Percentiles rank a stretch among this genome's conserved stretches.
phyloP scores from a whole-genome alignment of 2,329 filamentous ascomycete genomes.

The Fusarium concolor region DNA sequence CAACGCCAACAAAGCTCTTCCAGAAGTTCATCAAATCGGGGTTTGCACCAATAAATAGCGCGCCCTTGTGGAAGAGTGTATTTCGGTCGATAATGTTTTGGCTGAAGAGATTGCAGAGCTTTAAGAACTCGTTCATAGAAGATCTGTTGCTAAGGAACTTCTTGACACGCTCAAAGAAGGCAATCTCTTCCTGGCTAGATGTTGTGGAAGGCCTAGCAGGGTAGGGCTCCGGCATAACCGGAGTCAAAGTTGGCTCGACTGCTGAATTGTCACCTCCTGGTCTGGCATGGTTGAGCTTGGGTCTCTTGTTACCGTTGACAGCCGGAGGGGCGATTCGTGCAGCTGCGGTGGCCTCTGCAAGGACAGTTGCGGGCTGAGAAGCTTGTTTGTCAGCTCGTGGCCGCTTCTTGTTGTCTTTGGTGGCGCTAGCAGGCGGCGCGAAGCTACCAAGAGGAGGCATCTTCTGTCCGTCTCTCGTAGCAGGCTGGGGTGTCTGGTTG shows the following conservation, averaged over 20 bases:
- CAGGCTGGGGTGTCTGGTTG: slow-evolving; percentile 67
- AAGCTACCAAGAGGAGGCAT: slow-evolving; percentile 97
- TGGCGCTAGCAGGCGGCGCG: slow-evolving; percentile 81
- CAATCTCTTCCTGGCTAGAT: slow-evolving; percentile 86
- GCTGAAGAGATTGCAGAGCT: slow-evolving; percentile 95
- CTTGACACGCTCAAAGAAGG: slow-evolving; percentile 96
- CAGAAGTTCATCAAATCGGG: slow-evolving; percentile 91
- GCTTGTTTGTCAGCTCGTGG: slow-evolving; percentile 70
- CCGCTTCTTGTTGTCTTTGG: slow-evolving; percentile 92
- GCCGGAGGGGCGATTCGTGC: slow-evolving; percentile 48
- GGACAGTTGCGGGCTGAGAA: slow-evolving; percentile 60
- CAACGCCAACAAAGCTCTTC: slow-evolving; percentile 83
- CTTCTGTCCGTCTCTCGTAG: slow-evolving; percentile 72
- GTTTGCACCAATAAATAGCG: slow-evolving; percentile 87
- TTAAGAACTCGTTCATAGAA: slow-evolving; percentile 94
- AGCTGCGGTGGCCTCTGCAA: slow-evolving; percentile 57
- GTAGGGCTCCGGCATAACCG: slow-evolving; percentile 87
- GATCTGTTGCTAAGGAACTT: slow-evolving; percentile 95
- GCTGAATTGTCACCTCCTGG: slow-evolving; percentile 68
- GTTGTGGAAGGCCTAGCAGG: slow-evolving; percentile 78
- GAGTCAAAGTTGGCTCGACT: slow-evolving; percentile 88
- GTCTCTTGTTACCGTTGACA: slow-evolving; percentile 67
- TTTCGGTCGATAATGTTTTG: slow-evolving; percentile 91
- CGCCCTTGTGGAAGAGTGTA: slow-evolving; percentile 83
- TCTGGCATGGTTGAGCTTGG: slow-evolving; percentile 79